Evolutionary conservation across 805 yeast species (phyloP), one percentile per base, ranked within the genome.

Genomic region (Wickerhamomyces strasburgensis): DNA sequence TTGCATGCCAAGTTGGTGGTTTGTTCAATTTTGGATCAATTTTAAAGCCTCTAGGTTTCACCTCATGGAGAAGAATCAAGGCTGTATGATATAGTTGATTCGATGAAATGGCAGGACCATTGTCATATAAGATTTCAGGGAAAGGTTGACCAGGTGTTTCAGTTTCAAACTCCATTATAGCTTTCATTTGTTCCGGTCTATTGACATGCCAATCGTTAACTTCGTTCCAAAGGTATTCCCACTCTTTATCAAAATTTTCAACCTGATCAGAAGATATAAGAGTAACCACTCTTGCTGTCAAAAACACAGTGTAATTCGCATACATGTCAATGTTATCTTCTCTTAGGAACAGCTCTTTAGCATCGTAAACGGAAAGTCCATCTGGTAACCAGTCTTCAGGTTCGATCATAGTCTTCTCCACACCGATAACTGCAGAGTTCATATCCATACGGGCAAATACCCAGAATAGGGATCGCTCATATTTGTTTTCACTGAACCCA

Each of bases 391-490:
- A 67, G 34, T 49, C 39, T 18, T 56, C 58, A 2, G 61, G 46
- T 4, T 58, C 61, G 14, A 64, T 54, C 36, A 64, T 55, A 0
- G 71, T 64, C 1, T 55, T 46, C 33, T 60, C 55, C 35, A 65
- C 68, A 13, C 64, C 65, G 27, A 64, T 58, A 6, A 51, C 60
- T 26, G 56, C 61, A 35, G 60, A 58, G 33, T 62, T 61, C 7
- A 67, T 56, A 42, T 68, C 73, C 58, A 67, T 56, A 17, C 70
- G 48, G 2, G 65, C 66, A 48, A 67, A 64, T 33, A 63, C 60
- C 74, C 73, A 70, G 38, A 70, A 67, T 31, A 68, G 47, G 0
- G 66, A 62, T 38, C 68, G 46, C 31, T 62, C 64, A 15, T 66
- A 52, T 15, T 41, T 44, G 19, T 56, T 52, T 8, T 11, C 11